phyloP scores from a whole-genome alignment of 2,329 filamentous ascomycete genomes.

The Tolypocladium paradoxum region DNA sequence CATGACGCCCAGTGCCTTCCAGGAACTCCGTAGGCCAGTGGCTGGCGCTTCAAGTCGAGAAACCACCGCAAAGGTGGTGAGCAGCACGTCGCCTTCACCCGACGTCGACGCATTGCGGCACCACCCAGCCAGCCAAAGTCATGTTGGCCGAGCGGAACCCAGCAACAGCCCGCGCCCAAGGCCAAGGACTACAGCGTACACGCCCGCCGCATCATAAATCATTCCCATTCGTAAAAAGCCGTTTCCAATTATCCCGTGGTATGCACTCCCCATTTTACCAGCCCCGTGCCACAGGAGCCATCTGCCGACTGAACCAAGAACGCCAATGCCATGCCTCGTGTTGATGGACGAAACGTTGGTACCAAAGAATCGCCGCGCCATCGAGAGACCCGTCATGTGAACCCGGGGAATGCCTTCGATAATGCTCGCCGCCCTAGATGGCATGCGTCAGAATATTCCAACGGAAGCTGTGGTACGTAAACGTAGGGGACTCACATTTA shows the following conservation, averaged over 20 bases:
- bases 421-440: slow-evolving; percentile 30
- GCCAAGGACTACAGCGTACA: not conserved
- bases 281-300: not conserved
- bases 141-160: not conserved
- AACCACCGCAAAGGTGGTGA: not conserved
- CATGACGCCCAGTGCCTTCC: not conserved
- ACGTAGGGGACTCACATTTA: slow-evolving; percentile 21
- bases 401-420: slow-evolving; percentile 32
- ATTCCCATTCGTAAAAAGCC: not conserved
- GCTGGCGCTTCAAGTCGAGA: not conserved
- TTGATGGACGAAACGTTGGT: not conserved
- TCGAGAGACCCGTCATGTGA: slow-evolving; percentile 12
- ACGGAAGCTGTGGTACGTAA: not conserved
- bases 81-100: not conserved
- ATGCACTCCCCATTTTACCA: not conserved
- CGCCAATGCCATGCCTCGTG: slow-evolving; percentile 18
- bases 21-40: not conserved
- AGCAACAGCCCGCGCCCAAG: not conserved
- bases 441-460: not conserved
- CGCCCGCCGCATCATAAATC: not conserved
- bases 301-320: slow-evolving; percentile 11
- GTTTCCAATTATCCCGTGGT: not conserved
- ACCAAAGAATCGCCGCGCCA: not conserved
- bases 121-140: not conserved
- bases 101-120: not conserved